Base-by-base conservation (phyloP, 192 early-diverging fungal species). In the Coemansia sp. region DNA sequence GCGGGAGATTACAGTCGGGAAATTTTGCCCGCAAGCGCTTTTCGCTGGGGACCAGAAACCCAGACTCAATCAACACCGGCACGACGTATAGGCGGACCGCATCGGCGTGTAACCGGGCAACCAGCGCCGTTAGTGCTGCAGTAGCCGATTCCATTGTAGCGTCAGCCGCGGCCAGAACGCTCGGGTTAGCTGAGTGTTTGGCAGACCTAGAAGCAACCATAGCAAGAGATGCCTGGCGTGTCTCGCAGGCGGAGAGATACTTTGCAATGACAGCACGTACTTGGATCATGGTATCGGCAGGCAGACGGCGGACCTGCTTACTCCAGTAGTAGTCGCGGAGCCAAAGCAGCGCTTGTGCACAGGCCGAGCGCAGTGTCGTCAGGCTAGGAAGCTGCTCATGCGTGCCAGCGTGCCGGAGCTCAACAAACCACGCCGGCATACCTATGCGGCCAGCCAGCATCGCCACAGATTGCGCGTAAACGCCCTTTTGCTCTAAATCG, bases 361-460 rank as follows among this genome's bases (percentile, higher is more conserved):
- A 79, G 1, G 82, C 89, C 8, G 76, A 74, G 62, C 88, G 74
- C 63, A 91, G 72, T 4, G 85, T 79, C 12, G 73, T 50, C 42
- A 91, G 71, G 31, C 85, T 85, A 7, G 90, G 90, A 8, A 91
- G 67, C 36, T 85, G 69, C 63, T 89, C 87, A 61, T 91, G 90
- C 0, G 90, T 91, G 10, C 84, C 84, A 4, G 87, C 84, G 66
- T 91, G 90, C 17, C 90, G 74, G 42, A 91, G 70, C 72, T 90
- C 89, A 21, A 91, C 90, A 74, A 91, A 89, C 85, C 87, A 88
- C 27, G 79, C 76, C 5, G 90, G 90, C 62, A 91, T 73, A 31
- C 85, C 80, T 25, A 91, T 69, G 37, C 75, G 50, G 2, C 69
- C 63, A 5, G 90, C 90, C 50, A 90, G 58, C 10, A 61, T 55